Base-by-base conservation (phyloP, 345 rosid species). In the Carallia brachiata region DNA sequence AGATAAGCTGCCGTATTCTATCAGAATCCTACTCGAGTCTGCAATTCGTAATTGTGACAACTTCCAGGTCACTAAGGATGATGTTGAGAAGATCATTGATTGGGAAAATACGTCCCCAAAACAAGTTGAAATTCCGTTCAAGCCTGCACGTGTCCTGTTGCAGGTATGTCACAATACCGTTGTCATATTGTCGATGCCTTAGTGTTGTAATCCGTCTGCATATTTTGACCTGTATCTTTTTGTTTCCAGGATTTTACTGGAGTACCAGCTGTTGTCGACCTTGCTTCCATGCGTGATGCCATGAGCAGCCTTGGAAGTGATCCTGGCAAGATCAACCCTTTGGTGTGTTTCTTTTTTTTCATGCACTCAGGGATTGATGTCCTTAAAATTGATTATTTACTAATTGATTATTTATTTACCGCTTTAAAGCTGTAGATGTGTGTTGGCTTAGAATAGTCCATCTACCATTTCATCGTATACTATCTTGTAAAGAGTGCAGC, bases 241-340 rank as follows among this genome's bases (percentile, higher is more conserved):
- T 61, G 61, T 68, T 71, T 50, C 63, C 85, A 95, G 99, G 99
- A 92, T 81, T 92, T 96, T 84, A 96, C 99, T 69, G 99, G 99
- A 23, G 99, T 96, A 37, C 99, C 99, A 30, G 99, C 93, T 32
- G 98, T 92, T 37, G 98, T 96, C 61, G 99, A 96, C 77, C 99
- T 96, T 66, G 99, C 99, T 73, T 81, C 91, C 60, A 96, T 96
- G 99, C 92, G 99, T 72, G 99, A 96, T 88, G 98, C 99, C 13
- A 92, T 96, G 97, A 85, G 79, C 66, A 90, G 71, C 36, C 92
- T 96, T 28, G 97, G 96, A 50, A 82, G 97, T 78, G 99, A 96
- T 74, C 80, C 98, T 3, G 82, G 75, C 70, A 92, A 89, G 90
- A 96, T 96, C 75, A 94, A 94, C 73, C 98, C 97, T 13, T 77